Conservation (phyloP, 2,329 filamentous ascomycete genomes). For the Biscogniauxia mediterranea region DNA sequence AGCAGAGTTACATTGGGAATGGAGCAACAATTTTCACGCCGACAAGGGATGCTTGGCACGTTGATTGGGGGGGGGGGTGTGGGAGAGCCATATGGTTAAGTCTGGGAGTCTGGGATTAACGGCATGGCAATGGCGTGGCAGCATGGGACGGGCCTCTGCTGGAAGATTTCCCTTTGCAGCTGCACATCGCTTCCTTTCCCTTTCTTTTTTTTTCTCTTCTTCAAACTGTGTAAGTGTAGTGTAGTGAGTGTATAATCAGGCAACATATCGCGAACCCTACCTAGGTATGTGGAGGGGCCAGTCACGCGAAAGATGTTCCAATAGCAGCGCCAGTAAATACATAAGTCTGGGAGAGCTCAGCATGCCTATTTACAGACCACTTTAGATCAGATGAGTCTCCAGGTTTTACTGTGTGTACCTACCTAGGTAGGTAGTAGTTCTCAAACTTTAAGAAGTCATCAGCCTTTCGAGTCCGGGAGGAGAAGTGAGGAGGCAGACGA, state of each 20-base stretch:
- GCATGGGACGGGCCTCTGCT: neutral
- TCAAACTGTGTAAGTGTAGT: no score
- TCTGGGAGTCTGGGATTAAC: neutral
- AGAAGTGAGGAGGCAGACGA: no score
- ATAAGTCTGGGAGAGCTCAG: neutral
- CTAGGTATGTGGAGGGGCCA: neutral
- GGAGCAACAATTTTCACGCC: slow-evolving; percentile 15
- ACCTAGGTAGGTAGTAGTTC: no score
- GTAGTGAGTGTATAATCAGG: neutral
- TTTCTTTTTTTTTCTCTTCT: neutral
- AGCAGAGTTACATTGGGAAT: slow-evolving; percentile 16
- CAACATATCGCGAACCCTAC: neutral
- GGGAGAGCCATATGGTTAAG: neutral
- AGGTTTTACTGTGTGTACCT: no score
- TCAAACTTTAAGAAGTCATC: no score
- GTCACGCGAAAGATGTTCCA: neutral
- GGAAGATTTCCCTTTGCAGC: neutral
- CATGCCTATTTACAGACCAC: neutral
- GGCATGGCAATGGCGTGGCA: neutral
- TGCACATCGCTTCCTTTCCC: neutral
- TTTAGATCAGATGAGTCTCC: no score
- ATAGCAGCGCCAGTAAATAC: neutral
- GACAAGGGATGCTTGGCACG: slow-evolving; percentile 8
- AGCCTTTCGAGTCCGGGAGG: no score
- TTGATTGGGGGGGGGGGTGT: neutral